These are phyloP conservation scores for Xerocomellus dryophilus DNA, from an alignment of 768 basidiomycete species.

Conservation along the genomic window DNA sequence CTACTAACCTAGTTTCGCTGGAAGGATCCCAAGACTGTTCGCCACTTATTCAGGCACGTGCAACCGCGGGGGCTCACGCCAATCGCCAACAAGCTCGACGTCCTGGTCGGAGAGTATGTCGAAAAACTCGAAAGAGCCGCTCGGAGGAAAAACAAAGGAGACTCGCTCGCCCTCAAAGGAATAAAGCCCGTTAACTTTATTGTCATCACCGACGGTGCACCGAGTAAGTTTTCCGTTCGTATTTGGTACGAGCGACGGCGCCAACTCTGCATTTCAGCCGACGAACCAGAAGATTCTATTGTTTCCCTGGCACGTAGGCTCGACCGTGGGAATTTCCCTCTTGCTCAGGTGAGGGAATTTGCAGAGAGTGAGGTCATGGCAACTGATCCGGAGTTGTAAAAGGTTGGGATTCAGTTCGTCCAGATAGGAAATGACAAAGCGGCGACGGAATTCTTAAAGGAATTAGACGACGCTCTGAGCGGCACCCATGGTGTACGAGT, in stretches of 20 bases:
- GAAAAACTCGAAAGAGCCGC: constrained; percentile 34
- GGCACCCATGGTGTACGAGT: constrained; percentile 44
- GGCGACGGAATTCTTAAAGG: constrained; percentile 44
- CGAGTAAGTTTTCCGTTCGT: constrained; percentile 39
- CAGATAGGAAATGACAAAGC: constrained; percentile 54
- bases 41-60: constrained; percentile 43
- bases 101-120: constrained; percentile 39
- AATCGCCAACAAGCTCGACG: constrained; percentile 41
- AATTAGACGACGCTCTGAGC: constrained; percentile 58
- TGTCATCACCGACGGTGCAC: constrained; percentile 61
- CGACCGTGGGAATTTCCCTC: constrained; percentile 49
- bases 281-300: constrained; percentile 50
- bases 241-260: not conserved
- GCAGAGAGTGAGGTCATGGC: not conserved
- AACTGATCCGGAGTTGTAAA: constrained; percentile 9
- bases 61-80: constrained; percentile 45
- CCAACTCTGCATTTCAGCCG: constrained; percentile 35
- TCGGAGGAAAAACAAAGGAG: constrained; percentile 20
- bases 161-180: constrained; percentile 22
- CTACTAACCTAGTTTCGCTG: not conserved
- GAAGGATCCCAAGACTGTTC: constrained; percentile 39
- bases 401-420: constrained; percentile 71
- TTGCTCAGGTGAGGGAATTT: constrained; percentile 44
- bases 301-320: constrained; percentile 47
- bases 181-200: constrained; percentile 60